A percentile compares a stretch with the other conserved stretches of the same genome.
These are phyloP conservation scores for Epicoccum nigrum DNA, from an alignment of 2,329 filamentous ascomycete genomes.

Conservation along the genomic window DNA sequence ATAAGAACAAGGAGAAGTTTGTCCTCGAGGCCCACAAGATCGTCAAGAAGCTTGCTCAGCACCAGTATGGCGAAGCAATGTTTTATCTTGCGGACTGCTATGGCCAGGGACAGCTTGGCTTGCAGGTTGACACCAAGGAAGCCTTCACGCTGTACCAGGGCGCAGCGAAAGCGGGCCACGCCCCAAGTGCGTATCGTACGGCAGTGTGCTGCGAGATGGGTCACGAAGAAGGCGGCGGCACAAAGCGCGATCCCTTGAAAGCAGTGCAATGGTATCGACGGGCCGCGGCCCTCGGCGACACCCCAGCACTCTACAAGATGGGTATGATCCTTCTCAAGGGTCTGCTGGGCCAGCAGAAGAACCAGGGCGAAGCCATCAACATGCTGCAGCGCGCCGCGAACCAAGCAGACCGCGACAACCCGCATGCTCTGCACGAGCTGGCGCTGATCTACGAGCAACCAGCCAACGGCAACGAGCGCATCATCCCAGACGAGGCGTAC, in stretches of 20 bases:
- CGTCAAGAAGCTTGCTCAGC: conserved; percentile 81
- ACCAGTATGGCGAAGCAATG: conserved; percentile 82
- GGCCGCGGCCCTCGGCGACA: conserved; percentile 86
- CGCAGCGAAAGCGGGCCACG: conserved; percentile 86
- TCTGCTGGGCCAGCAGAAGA: conserved; percentile 82
- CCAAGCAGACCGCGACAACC: conserved; percentile 84
- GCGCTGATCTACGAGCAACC: conserved; percentile 68
- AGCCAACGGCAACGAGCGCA: conserved; percentile 62
- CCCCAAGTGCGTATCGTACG: conserved; percentile 87
- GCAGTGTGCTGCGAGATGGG: conserved; percentile 98
- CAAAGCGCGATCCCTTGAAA: conserved; percentile 86
- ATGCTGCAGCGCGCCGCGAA: conserved; percentile 96
- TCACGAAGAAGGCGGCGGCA: conserved; percentile 91
- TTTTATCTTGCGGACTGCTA: conserved; percentile 92
- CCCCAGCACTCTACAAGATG: conserved; percentile 97
- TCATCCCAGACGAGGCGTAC: conserved; percentile 82
- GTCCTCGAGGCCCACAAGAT: conserved; percentile 86
- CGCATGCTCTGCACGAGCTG: conserved; percentile 92
- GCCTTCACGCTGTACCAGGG: conserved; percentile 93
- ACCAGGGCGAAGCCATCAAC: conserved; percentile 81
- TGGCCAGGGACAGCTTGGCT: conserved; percentile 78
- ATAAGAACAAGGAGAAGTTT: conserved; percentile 78
- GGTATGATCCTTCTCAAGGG: conserved; percentile 96
- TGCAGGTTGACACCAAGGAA: conserved; percentile 85
- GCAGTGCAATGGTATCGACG: conserved; percentile 98